A percentile compares a stretch with the other conserved stretches of the same genome.
These are phyloP conservation scores for Phytophthora megakarya DNA, from an alignment of 352 stramenopile genomes.

Conservation along the genomic window DNA sequence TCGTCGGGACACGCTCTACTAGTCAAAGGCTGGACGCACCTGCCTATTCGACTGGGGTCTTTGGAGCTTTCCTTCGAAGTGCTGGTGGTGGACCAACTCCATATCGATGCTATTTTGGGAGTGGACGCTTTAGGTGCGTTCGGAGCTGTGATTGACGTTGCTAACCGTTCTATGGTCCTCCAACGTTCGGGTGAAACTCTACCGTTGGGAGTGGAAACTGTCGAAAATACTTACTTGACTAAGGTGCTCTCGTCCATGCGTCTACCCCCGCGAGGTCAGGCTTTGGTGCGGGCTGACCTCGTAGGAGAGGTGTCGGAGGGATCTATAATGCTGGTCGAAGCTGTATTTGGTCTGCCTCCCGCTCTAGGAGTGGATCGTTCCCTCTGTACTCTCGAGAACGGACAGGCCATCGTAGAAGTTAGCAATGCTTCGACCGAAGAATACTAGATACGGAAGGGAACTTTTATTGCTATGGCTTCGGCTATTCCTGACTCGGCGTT, in stretches of 20 bases:
- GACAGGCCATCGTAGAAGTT: not conserved
- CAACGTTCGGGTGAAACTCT: constrained; percentile 1
- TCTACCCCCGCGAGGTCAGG: not conserved
- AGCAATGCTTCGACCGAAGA: constrained; percentile 13
- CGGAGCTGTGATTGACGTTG: constrained; percentile 12
- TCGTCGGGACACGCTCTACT: not conserved
- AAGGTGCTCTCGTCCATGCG: not conserved
- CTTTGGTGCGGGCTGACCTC: not conserved
- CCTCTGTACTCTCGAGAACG: not conserved
- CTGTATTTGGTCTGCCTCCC: not conserved
- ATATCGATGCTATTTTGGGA: constrained; percentile 8
- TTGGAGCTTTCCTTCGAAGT: not conserved
- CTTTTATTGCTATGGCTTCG: not conserved
- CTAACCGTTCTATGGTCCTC: not conserved
- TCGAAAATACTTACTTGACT: not conserved
- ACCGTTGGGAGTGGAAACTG: not conserved
- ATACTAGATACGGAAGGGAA: constrained; percentile 1
- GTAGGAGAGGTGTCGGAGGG: not conserved
- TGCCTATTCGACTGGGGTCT: not conserved
- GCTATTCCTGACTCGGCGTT: constrained; percentile 6
- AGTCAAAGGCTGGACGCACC: not conserved
- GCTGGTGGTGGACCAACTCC: not conserved
- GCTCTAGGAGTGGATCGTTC: constrained; percentile 1
- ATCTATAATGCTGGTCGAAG: not conserved
- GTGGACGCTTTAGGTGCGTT: constrained; percentile 2